phyloP scores from a whole-genome alignment of 1,284 basidiomycete genomes.

The Porogramme epimiltina region DNA sequence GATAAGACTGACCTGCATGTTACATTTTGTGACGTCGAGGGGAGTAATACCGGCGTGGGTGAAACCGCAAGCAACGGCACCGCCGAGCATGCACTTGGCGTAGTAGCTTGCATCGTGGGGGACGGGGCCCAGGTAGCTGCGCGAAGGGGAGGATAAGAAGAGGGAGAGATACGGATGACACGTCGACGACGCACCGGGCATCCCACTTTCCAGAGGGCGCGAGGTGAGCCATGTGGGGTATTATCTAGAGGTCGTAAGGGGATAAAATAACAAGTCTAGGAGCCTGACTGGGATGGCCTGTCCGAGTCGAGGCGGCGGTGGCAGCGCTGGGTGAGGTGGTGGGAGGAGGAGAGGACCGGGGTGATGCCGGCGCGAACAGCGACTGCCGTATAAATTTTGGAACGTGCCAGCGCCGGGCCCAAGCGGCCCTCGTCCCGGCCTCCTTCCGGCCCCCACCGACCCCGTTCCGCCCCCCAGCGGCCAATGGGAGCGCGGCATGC shows the following conservation, averaged over 20 bases:
- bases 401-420: too few species aligned
- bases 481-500: not conserved
- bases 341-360: slow-evolving; percentile 15
- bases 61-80: slow-evolving; percentile 89
- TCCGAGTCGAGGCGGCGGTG: slow-evolving; percentile 28
- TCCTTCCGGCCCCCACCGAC: slow-evolving; percentile 6
- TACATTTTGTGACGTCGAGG: slow-evolving; percentile 95
- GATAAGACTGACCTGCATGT: slow-evolving; percentile 86
- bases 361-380: slow-evolving; percentile 6
- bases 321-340: slow-evolving; percentile 18
- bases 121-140: slow-evolving; percentile 67
- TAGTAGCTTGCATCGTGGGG: slow-evolving; percentile 77
- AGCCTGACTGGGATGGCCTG: slow-evolving; percentile 35
- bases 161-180: slow-evolving; percentile 6
- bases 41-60: slow-evolving; percentile 95
- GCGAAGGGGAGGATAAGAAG: slow-evolving; percentile 8
- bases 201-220: slow-evolving; percentile 64
- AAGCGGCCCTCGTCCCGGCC: not conserved
- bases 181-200: slow-evolving; percentile 50
- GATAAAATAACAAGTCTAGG: slow-evolving; percentile 23
- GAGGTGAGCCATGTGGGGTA: slow-evolving; percentile 34
- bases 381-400: slow-evolving; percentile 19
- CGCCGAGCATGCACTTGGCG: slow-evolving; percentile 84
- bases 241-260: slow-evolving; percentile 30
- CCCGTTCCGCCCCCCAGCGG: not conserved